These are phyloP conservation scores for Rhizopogon salebrosus DNA, from an alignment of 768 basidiomycete species.

Conservation along the genomic window DNA sequence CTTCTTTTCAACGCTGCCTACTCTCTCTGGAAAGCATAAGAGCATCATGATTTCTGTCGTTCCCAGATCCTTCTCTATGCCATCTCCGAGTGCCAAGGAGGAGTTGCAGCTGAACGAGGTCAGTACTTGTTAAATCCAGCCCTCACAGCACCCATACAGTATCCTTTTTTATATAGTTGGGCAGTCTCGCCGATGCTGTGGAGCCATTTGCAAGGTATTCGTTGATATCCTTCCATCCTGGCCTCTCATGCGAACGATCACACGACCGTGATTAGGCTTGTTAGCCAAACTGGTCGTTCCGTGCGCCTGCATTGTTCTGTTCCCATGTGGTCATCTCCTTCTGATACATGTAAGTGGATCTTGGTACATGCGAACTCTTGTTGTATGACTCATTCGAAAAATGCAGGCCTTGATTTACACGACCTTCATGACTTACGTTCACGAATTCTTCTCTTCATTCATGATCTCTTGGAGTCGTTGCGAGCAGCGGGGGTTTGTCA, in stretches of 20 bases:
- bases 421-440: conserved; percentile 64
- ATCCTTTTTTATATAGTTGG: conserved; percentile 33
- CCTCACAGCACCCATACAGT: conserved; percentile 3
- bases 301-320: conserved; percentile 61
- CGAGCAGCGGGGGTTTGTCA: conserved; percentile 53
- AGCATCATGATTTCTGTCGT: conserved; percentile 27
- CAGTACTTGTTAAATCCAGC: conserved; percentile 4
- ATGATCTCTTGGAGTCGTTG: conserved; percentile 55
- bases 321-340: conserved; percentile 59
- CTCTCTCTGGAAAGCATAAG: conserved; percentile 5
- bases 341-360: conserved; percentile 49
- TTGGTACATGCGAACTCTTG: neutral
- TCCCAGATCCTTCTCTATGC: conserved; percentile 11
- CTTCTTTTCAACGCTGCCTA: conserved; percentile 1
- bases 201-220: conserved; percentile 54
- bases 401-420: conserved; percentile 58
- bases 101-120: conserved; percentile 35
- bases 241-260: neutral
- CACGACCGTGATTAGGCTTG: conserved; percentile 32
- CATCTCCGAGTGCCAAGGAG: conserved; percentile 9
- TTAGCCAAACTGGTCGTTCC: conserved; percentile 41
- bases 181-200: conserved; percentile 51
- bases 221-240: neutral
- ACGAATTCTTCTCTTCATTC: conserved; percentile 57
- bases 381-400: neutral